Evolutionary conservation across 2,329 filamentous ascomycete genomes (phyloP).

Genomic region (Boeremia lycopersici): DNA sequence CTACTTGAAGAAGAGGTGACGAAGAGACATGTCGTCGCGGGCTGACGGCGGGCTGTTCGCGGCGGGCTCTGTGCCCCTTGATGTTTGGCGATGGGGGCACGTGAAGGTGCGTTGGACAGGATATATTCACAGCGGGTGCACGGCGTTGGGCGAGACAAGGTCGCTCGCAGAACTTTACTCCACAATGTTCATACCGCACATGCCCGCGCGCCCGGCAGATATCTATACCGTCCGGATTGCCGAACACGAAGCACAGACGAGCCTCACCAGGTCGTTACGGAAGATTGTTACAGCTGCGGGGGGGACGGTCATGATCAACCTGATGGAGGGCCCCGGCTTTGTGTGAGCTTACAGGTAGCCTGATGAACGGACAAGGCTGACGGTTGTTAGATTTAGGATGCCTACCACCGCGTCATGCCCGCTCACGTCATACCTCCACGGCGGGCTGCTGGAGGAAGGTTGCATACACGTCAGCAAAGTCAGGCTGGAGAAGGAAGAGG

Average conservation of each 20-base stretch:
- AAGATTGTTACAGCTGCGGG: slow-evolving; percentile 14
- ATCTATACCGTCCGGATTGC: slow-evolving; percentile 21
- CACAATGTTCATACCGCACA: slow-evolving; percentile 10
- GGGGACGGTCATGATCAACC: slow-evolving; percentile 14
- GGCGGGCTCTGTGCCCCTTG: no score
- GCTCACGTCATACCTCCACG: slow-evolving; percentile 19
- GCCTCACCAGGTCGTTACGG: slow-evolving; percentile 7
- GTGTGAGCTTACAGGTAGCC: slow-evolving; percentile 10
- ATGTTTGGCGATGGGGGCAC: no score
- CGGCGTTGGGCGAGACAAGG: no score
- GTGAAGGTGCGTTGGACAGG: no score
- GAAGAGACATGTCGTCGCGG: no score
- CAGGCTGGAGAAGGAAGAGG: slow-evolving; percentile 1
- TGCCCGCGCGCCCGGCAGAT: slow-evolving; percentile 15
- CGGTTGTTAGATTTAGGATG: slow-evolving; percentile 16
- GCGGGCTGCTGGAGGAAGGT: slow-evolving; percentile 24
- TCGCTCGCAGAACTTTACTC: not conserved
- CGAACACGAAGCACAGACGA: slow-evolving; percentile 10
- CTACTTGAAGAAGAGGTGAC: no score
- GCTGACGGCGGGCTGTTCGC: no score
- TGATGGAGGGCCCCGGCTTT: slow-evolving; percentile 20
- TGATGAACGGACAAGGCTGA: not conserved
- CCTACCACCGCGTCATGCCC: slow-evolving; percentile 13
- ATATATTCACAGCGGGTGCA: no score
- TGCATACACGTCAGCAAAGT: slow-evolving; percentile 18